These are phyloP conservation scores for Pseudozyma sp. DNA, from an alignment of 1,284 basidiomycete species.

Conservation along the genomic window DNA sequence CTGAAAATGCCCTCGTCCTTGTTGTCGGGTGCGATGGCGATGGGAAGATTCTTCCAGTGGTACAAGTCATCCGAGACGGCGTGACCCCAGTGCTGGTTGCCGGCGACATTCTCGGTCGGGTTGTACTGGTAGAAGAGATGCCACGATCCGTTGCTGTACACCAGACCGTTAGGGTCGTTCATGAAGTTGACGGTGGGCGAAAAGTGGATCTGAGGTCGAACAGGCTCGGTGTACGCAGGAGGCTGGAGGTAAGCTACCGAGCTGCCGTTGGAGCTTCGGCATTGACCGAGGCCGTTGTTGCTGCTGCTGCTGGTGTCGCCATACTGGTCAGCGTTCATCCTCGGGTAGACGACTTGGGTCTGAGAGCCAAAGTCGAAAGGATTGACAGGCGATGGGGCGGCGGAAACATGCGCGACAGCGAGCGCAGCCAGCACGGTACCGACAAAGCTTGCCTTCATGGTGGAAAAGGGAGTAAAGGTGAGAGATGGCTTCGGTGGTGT, in stretches of 20 bases:
- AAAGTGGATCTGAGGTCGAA: constrained; percentile 59
- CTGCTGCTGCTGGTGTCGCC: constrained; percentile 11
- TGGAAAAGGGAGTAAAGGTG: background rate
- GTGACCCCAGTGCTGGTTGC: constrained; percentile 72
- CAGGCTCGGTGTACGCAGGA: constrained; percentile 44
- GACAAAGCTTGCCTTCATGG: constrained; percentile 31
- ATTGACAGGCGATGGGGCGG: constrained; percentile 29
- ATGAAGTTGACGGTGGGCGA: constrained; percentile 68
- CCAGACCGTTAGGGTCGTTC: constrained; percentile 71
- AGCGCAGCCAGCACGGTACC: constrained; percentile 21
- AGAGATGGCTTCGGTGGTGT: background rate
- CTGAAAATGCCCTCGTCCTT: constrained; percentile 67
- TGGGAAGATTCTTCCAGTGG: constrained; percentile 70
- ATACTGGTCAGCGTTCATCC: constrained; percentile 15
- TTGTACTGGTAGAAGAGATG: constrained; percentile 72
- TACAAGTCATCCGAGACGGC: constrained; percentile 71
- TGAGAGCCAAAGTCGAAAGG: constrained; percentile 27
- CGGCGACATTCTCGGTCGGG: constrained; percentile 69
- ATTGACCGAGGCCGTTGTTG: constrained; percentile 19
- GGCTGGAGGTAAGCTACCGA: constrained; percentile 26
- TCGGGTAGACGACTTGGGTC: constrained; percentile 14
- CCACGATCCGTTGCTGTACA: constrained; percentile 69
- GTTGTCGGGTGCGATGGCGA: constrained; percentile 64
- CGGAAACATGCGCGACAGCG: constrained; percentile 21
- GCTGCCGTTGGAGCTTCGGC: constrained; percentile 42